phyloP scores from a whole-genome alignment of 2,329 filamentous ascomycete species.

The Cladorrhinum sp. region DNA sequence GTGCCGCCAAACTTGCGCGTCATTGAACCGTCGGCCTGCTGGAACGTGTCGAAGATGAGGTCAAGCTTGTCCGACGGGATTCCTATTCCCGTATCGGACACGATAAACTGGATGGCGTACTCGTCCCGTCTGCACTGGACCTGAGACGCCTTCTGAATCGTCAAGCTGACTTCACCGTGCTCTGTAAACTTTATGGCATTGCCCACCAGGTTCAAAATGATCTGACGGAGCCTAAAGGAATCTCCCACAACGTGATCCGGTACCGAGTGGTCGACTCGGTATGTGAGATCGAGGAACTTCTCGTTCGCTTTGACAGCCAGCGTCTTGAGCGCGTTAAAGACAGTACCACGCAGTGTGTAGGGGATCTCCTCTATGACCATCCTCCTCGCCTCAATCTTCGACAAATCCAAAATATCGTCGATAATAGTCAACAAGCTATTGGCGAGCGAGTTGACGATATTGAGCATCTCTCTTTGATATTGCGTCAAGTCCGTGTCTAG shows the following conservation, averaged over 20 bases:
- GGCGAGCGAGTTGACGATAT: conserved; percentile 94
- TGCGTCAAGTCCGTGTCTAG: conserved; percentile 92
- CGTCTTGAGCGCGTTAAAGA: conserved; percentile 96
- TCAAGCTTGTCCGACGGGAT: conserved; percentile 94
- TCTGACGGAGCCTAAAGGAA: conserved; percentile 92
- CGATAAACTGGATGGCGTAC: conserved; percentile 92
- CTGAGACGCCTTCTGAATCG: conserved; percentile 70
- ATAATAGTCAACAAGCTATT: conserved; percentile 97
- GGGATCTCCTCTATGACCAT: conserved; percentile 99
- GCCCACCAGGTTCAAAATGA: conserved; percentile 94
- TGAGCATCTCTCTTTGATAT: conserved; percentile 96
- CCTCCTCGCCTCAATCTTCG: conserved; percentile 87
- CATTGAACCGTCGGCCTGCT: conserved; percentile 95
- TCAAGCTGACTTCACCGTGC: conserved; percentile 90
- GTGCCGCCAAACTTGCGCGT: conserved; percentile 95
- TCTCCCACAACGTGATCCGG: conserved; percentile 95
- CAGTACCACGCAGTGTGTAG: conserved; percentile 88
- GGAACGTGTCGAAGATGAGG: conserved; percentile 97
- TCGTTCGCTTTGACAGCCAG: conserved; percentile 97
- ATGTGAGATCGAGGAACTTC: conserved; percentile 87
- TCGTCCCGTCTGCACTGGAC: conserved; percentile 68
- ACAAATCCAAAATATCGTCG: conserved; percentile 74
- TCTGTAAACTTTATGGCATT: conserved; percentile 99
- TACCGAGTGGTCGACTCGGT: conserved; percentile 88
- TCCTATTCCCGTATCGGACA: conserved; percentile 94